A percentile compares a stretch with the other conserved stretches of the same genome.
Evolutionary conservation across 192 early-diverging fungal species (phyloP).

Genomic region (Helicostylum pulchrum): DNA sequence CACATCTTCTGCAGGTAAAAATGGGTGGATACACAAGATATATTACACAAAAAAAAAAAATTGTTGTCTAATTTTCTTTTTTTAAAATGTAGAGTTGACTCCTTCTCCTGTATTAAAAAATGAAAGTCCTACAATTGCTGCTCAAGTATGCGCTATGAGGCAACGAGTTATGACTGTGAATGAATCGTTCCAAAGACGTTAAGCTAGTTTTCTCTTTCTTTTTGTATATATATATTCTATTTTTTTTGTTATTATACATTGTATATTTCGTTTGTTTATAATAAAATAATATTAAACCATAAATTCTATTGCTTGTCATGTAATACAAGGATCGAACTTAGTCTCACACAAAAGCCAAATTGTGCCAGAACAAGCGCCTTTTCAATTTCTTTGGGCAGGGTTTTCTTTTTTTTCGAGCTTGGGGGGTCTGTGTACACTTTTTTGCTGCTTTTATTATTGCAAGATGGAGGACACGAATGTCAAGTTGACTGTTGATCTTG

Average conservation of each 20-base stretch:
- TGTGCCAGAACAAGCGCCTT: not conserved
- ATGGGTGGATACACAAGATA: no score
- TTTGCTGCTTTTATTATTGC: not conserved
- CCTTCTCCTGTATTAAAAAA: conserved; percentile 2
- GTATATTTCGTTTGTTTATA: not conserved
- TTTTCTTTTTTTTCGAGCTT: no score
- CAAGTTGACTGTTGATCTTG: conserved; percentile 10
- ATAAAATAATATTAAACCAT: no score
- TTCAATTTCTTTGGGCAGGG: not conserved
- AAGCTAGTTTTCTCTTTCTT: not conserved
- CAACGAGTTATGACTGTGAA: conserved; percentile 7
- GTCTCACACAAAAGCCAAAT: no score
- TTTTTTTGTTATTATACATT: not conserved
- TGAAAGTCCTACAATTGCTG: not conserved
- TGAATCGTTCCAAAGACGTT: conserved; percentile 9
- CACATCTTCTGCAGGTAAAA: not conserved
- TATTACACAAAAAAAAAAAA: no score
- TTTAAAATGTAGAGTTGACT: no score
- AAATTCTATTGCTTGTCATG: no score
- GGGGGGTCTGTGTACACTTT: no score
- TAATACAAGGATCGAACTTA: no score
- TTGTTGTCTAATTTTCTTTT: not conserved
- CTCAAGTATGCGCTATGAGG: conserved; percentile 11
- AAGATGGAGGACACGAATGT: conserved; percentile 13
- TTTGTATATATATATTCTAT: not conserved